Percentiles rank a stretch among this genome's conserved stretches.
phyloP scores from a whole-genome alignment of 2,329 filamentous ascomycete genomes.

The Lachnellula hyalina region DNA sequence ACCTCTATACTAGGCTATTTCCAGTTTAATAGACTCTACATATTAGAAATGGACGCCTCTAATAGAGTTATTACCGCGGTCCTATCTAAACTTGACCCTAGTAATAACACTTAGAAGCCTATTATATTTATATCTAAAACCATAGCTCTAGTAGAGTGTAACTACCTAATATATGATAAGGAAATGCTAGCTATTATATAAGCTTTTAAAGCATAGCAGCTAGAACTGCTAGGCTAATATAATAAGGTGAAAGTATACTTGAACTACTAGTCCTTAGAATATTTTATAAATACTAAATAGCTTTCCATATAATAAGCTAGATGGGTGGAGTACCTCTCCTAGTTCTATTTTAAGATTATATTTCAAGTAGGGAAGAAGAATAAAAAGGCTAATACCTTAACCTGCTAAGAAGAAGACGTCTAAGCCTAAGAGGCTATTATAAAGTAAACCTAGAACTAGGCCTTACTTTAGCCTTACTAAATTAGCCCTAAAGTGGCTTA shows the following conservation, averaged over 20 bases:
- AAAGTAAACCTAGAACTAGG: not conserved
- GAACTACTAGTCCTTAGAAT: not conserved
- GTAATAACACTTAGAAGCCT: not conserved
- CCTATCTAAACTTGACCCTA: not conserved
- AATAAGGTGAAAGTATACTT: not conserved
- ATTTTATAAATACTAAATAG: not conserved
- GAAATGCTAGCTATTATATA: not conserved
- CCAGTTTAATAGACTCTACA: not conserved
- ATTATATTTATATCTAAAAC: not conserved
- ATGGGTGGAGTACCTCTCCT: not conserved
- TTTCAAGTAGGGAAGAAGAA: not conserved
- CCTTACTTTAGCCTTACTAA: not conserved
- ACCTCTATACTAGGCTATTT: not conserved
- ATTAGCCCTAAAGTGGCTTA: not conserved
- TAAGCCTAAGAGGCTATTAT: not conserved
- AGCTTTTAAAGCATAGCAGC: not conserved
- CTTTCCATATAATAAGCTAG: not conserved
- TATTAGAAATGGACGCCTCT: not conserved
- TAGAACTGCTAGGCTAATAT: not conserved
- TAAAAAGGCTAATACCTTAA: not conserved
- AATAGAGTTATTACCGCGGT: not conserved
- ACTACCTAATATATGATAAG: not conserved
- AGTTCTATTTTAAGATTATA: not conserved
- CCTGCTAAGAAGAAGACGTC: not conserved
- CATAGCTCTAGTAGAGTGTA: not conserved